These are phyloP conservation scores for Trichomonas tenax DNA, from an alignment of 208 protist species.

Conservation along the genomic window DNA sequence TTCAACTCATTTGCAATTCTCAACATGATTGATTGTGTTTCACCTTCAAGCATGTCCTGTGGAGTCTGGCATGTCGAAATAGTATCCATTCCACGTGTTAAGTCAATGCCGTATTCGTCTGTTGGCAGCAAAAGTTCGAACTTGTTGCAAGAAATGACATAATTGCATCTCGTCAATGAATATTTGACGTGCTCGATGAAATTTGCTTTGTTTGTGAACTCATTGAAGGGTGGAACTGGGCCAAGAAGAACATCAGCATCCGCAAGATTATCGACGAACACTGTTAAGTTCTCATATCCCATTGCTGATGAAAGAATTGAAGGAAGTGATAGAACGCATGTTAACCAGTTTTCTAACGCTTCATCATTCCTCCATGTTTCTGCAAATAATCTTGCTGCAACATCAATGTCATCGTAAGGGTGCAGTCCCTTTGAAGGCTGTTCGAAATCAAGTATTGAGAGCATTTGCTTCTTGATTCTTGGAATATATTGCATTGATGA, in stretches of 20 bases:
- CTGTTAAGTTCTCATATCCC: background rate
- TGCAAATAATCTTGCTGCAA: background rate
- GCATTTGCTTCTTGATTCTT: background rate
- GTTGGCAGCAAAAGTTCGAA: background rate
- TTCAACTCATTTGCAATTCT: background rate
- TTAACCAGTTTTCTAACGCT: background rate
- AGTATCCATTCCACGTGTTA: background rate
- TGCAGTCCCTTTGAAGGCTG: background rate
- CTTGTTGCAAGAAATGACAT: background rate
- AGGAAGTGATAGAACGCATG: background rate
- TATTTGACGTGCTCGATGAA: background rate
- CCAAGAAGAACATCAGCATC: background rate
- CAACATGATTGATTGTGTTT: background rate
- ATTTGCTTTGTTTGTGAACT: background rate
- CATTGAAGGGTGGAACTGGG: background rate
- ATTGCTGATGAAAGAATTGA: background rate
- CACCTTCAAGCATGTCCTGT: background rate
- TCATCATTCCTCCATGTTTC: background rate
- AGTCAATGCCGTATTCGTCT: background rate
- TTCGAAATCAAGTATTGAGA: background rate
- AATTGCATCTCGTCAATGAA: background rate
- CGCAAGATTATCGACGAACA: background rate
- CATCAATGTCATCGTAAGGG: background rate
- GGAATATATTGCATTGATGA: background rate
- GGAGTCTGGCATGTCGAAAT: background rate